Evolutionary conservation across 2,329 filamentous ascomycete species (phyloP).

Genomic region (Calonectria pseudoreteaudii): DNA sequence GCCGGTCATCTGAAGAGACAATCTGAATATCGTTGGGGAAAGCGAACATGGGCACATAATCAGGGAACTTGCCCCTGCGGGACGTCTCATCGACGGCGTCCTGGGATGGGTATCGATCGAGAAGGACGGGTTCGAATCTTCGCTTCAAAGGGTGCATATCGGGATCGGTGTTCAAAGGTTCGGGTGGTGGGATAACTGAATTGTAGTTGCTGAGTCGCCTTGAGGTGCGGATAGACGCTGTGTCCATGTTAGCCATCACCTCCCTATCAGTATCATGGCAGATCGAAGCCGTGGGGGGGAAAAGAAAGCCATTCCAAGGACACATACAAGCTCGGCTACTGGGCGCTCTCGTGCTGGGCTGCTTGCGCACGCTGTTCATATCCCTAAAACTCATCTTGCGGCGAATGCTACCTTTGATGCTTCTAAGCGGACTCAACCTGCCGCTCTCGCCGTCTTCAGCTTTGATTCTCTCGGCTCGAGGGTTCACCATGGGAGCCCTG

Average conservation of each 20-base stretch:
- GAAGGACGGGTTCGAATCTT: conserved; percentile 93
- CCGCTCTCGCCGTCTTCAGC: conserved; percentile 74
- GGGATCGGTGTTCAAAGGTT: conserved; percentile 88
- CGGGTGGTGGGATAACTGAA: conserved; percentile 93
- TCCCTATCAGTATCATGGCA: background rate
- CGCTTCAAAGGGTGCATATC: conserved; percentile 96
- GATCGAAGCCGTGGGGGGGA: background rate
- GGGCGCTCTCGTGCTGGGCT: conserved; percentile 78
- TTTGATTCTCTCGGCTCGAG: conserved; percentile 84
- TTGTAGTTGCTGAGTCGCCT: conserved; percentile 97
- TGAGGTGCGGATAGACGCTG: conserved; percentile 78
- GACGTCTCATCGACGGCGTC: conserved; percentile 83
- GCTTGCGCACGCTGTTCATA: conserved; percentile 94
- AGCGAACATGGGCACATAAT: conserved; percentile 99
- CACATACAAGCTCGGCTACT: conserved; percentile 56
- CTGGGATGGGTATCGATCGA: conserved; percentile 93
- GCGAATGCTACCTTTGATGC: conserved; percentile 85
- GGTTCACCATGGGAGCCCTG: conserved; percentile 78
- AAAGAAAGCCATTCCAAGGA: conserved; percentile 11
- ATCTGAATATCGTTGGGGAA: conserved; percentile 99
- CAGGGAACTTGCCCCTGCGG: conserved; percentile 87
- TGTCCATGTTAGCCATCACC: conserved; percentile 43
- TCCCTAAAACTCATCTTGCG: conserved; percentile 93
- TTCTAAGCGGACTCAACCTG: conserved; percentile 67
- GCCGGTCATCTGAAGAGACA: conserved; percentile 92